Evolutionary conservation across 345 rosid genomes (phyloP), one percentile per base, ranked within the genome.

Genomic region (Salix udensis): DNA sequence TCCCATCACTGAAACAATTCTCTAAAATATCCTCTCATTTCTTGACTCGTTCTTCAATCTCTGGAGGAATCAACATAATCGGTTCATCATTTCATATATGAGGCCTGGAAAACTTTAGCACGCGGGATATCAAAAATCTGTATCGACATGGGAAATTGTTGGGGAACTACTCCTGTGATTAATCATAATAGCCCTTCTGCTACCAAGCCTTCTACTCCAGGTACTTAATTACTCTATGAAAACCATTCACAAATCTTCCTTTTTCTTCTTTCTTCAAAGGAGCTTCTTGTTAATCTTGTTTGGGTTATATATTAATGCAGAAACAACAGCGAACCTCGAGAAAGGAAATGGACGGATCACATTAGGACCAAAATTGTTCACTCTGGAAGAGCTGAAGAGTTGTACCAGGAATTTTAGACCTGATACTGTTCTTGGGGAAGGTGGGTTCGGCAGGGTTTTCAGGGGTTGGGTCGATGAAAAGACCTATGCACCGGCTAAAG

Each of bases 381-480:
- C 87, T 19, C 67, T 92, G 11, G 71, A 73, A 0, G 94, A 92
- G 23, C 82, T 94, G 5, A 89, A 79, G 76, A 86, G 84, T 4
- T 91, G 92, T 7, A 94, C 98, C 0, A 89, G 86, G 79, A 94
- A 94, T 74, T 94, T 94, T 81, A 75, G 88, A 70, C 92, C 95
- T 16, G 94, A 86, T 39, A 84, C 92, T 7, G 42, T 91, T 70
- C 77, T 94, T 3, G 97, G 98, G 30, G 98, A 94, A 77, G 98
- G 98, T 5, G 97, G 98, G 4, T 94, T 94, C 21, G 98, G 98
- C 37, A 84, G 85, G 75, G 98, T 94, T 30, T 94, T 89, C 76
- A 92, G 87, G 72, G 98, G 98, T 7, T 92, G 97, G 97, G 82
- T 92, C 1, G 97, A 92, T 4, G 75, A 81, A 40, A 62, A 52